phyloP scores from a whole-genome alignment of 2,329 filamentous ascomycete genomes.

The Colletotrichum coccodes region DNA sequence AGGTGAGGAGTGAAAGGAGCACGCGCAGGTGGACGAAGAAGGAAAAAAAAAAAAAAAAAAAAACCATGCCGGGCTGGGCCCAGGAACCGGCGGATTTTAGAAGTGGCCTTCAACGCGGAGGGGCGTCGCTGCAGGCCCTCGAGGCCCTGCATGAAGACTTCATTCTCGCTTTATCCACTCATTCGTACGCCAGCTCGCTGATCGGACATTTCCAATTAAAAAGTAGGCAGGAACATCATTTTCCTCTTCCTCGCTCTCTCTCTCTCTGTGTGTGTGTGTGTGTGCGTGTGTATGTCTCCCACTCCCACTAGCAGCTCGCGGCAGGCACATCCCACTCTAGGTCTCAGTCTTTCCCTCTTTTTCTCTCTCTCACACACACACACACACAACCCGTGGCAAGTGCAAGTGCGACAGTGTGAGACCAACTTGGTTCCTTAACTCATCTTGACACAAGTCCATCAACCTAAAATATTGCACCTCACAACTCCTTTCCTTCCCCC shows the following conservation, averaged over 20 bases:
- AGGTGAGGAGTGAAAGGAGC: constrained; percentile 30
- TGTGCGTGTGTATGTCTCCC: too few species aligned
- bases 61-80: constrained; percentile 11
- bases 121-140: too few species aligned
- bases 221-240: too few species aligned
- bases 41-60: constrained; percentile 35
- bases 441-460: not conserved
- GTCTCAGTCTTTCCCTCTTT: not conserved
- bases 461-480: constrained; percentile 9
- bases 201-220: too few species aligned
- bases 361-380: not conserved
- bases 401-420: not conserved
- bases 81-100: not conserved
- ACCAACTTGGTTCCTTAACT: not conserved
- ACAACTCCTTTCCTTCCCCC: not conserved
- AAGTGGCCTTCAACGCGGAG: too few species aligned
- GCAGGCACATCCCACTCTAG: not conserved
- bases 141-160: too few species aligned
- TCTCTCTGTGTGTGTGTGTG: too few species aligned
- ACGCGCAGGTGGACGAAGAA: constrained; percentile 3
- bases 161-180: not conserved
- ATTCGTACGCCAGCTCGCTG: too few species aligned
- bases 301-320: too few species aligned
- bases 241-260: too few species aligned
- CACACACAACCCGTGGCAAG: not conserved